These are phyloP conservation scores for Oryza rufipogon DNA, from an alignment of 176 grass and related monocot genomes.

Conservation along the genomic window DNA sequence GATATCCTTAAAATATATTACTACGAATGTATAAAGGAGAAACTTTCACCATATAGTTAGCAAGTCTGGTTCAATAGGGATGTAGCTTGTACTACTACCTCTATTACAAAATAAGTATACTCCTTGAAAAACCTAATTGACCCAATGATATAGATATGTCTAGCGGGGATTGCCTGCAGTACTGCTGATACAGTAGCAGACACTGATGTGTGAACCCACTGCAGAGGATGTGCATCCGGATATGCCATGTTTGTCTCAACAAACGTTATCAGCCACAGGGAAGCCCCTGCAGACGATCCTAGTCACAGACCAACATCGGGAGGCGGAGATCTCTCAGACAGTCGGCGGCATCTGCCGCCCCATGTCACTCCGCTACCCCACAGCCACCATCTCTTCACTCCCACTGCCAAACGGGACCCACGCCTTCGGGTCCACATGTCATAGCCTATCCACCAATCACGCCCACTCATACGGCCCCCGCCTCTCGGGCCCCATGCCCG, in stretches of 20 bases:
- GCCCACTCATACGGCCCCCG: not conserved
- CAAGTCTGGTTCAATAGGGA: too few species aligned
- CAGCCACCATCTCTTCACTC: not conserved
- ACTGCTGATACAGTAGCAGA: too few species aligned
- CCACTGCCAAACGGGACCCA: not conserved
- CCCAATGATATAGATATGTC: too few species aligned
- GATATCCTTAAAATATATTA: too few species aligned
- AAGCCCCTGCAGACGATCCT: conserved; percentile 15
- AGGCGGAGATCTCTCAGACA: conserved; percentile 43
- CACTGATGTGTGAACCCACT: too few species aligned
- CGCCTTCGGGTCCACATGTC: not conserved
- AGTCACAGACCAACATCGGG: conserved; percentile 38
- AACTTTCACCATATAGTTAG: too few species aligned
- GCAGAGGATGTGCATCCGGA: too few species aligned
- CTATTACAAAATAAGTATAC: too few species aligned
- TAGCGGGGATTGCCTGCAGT: too few species aligned
- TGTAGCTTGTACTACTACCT: too few species aligned
- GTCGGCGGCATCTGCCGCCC: conserved; percentile 17
- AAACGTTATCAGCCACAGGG: not conserved
- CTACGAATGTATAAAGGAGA: too few species aligned
- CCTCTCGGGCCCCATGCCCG: conserved; percentile 36
- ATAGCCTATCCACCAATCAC: not conserved
- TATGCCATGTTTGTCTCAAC: not conserved
- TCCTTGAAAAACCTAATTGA: too few species aligned
- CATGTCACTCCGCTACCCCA: not conserved